These are phyloP conservation scores for Neofusicoccum kwambonambiense DNA, from an alignment of 2,329 filamentous ascomycete species.

Conservation along the genomic window DNA sequence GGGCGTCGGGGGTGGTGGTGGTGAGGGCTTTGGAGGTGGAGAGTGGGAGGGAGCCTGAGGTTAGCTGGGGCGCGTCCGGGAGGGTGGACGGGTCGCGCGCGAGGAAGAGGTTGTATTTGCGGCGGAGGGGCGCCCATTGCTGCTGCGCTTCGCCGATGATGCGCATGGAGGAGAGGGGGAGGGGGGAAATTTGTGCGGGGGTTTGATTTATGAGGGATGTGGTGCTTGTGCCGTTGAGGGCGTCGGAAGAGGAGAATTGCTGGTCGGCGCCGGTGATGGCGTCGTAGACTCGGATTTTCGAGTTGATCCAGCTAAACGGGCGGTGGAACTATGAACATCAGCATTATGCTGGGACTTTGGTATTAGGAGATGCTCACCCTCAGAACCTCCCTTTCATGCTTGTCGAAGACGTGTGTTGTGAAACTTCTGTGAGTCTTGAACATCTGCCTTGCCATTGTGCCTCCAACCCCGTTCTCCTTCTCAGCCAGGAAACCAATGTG, in stretches of 20 bases:
- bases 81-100: slow-evolving; percentile 45
- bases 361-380: slow-evolving; percentile 31
- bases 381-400: slow-evolving; percentile 59
- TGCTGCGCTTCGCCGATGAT: slow-evolving; percentile 64
- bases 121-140: slow-evolving; percentile 60
- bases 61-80: slow-evolving; percentile 35
- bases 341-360: slow-evolving; percentile 42
- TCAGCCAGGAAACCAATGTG: slow-evolving; percentile 66
- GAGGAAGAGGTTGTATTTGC: slow-evolving; percentile 66
- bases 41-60: slow-evolving; percentile 47
- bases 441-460: slow-evolving; percentile 58
- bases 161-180: slow-evolving; percentile 58
- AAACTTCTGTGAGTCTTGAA: slow-evolving; percentile 63
- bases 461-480: slow-evolving; percentile 59
- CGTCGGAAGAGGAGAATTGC: slow-evolving; percentile 40
- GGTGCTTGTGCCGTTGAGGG: slow-evolving; percentile 45
- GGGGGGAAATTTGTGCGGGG: slow-evolving; percentile 45
- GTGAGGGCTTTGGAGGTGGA: slow-evolving; percentile 48
- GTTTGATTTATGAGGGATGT: slow-evolving; percentile 45
- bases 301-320: slow-evolving; percentile 64
- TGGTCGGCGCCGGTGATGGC: slow-evolving; percentile 25
- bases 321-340: slow-evolving; percentile 51
- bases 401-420: slow-evolving; percentile 64
- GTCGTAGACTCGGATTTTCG: slow-evolving; percentile 46
- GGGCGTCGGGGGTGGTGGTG: slow-evolving; percentile 33